Conservation (phyloP, 495 filamentous ascomycete species). For the Hamigera avellanea region DNA sequence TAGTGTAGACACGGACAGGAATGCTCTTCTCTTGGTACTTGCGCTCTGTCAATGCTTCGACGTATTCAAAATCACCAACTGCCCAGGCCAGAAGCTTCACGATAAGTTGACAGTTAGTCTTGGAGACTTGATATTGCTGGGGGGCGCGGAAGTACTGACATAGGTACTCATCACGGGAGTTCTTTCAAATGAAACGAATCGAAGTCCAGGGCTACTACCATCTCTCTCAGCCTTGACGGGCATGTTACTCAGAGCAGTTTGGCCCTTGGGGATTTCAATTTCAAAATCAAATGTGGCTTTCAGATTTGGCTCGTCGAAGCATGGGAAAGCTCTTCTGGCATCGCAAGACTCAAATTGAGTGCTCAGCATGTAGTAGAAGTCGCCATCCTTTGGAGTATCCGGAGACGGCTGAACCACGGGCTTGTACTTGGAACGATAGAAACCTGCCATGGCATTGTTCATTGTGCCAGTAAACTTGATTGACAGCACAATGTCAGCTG, state of each 20-base stretch:
- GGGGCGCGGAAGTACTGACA: conserved; percentile 22
- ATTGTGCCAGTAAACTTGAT: conserved; percentile 77
- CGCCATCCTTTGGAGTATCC: conserved; percentile 65
- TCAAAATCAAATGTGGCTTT: conserved; percentile 92
- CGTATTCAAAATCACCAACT: conserved; percentile 90
- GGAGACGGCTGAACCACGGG: conserved; percentile 53
- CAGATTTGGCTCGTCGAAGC: conserved; percentile 95
- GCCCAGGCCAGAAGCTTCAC: conserved; percentile 79
- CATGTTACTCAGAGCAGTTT: conserved; percentile 90
- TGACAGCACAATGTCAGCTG: conserved; percentile 49
- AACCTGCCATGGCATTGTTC: conserved; percentile 93
- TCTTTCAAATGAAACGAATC: conserved; percentile 72
- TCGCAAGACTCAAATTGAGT: conserved; percentile 97
- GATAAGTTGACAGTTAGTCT: conserved; percentile 8
- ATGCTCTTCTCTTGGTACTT: conserved; percentile 81
- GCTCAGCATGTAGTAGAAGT: conserved; percentile 85
- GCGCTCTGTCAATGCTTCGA: conserved; percentile 78
- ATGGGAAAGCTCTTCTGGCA: conserved; percentile 87
- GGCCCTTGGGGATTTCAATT: conserved; percentile 78
- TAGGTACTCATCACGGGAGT: conserved; percentile 97
- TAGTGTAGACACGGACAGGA: conserved; percentile 94
- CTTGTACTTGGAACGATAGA: conserved; percentile 93
- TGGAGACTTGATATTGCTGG: neutral
- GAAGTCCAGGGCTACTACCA: conserved; percentile 48
- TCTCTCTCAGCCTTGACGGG: conserved; percentile 58